phyloP scores from a whole-genome alignment of 2,329 filamentous ascomycete species.

The Xylariomycetidae sp. region DNA sequence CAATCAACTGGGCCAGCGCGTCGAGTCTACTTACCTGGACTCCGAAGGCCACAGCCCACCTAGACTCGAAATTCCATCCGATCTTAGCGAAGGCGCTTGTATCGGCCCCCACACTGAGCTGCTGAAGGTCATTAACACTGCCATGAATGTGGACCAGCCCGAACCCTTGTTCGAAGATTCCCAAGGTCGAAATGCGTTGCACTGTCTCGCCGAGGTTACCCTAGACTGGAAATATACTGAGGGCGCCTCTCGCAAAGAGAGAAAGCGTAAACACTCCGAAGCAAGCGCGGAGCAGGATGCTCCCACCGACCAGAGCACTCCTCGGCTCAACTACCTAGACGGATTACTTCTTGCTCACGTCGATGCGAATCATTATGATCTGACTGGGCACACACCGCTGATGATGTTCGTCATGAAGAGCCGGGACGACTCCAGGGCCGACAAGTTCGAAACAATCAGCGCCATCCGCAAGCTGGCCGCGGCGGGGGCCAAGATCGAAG shows the following conservation, averaged over 20 bases:
- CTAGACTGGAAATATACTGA: conserved; percentile 26
- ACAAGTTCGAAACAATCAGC: conserved; percentile 42
- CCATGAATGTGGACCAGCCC: conserved; percentile 19
- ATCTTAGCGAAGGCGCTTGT: conserved; percentile 14
- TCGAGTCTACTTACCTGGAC: not conserved
- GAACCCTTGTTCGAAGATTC: conserved; percentile 34
- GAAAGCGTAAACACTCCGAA: conserved; percentile 33
- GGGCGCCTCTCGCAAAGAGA: conserved; percentile 13
- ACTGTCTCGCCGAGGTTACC: conserved; percentile 53
- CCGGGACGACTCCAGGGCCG: conserved; percentile 33
- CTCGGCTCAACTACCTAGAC: conserved; percentile 15
- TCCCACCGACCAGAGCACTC: conserved; percentile 5
- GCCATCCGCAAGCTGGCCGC: conserved; percentile 41
- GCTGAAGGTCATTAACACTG: conserved; percentile 31
- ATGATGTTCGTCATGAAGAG: conserved; percentile 51
- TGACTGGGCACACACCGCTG: conserved; percentile 47
- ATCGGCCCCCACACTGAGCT: conserved; percentile 28
- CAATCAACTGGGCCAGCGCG: no score
- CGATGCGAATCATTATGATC: conserved; percentile 50
- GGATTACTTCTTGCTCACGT: conserved; percentile 34
- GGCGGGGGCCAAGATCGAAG: conserved; percentile 40
- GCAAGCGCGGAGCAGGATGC: conserved; percentile 13
- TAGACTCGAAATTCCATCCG: conserved; percentile 17
- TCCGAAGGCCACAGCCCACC: conserved; percentile 2
- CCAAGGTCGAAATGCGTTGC: conserved; percentile 51